Conservation (phyloP, 163 green algal genomes). For the Prototheca cutis region DNA sequence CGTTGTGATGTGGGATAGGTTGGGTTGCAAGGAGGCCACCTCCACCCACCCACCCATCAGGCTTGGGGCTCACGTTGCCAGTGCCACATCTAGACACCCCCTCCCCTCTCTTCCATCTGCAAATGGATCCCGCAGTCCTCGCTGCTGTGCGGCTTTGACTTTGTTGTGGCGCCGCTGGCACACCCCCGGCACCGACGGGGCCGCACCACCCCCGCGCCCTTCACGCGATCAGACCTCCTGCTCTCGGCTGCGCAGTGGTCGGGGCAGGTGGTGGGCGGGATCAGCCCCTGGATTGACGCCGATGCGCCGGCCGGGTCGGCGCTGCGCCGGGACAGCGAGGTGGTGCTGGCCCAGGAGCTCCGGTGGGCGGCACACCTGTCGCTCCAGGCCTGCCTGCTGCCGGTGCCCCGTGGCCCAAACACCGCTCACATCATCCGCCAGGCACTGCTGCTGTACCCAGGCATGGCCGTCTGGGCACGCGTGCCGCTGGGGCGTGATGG, state of each 20-base stretch:
- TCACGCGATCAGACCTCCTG: slow-evolving; percentile 45
- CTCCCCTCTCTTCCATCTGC: too few species aligned
- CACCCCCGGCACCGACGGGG: slow-evolving; percentile 38
- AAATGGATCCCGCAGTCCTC: slow-evolving; percentile 48
- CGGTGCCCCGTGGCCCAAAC: slow-evolving; percentile 34
- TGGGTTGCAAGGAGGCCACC: too few species aligned
- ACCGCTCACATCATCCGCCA: slow-evolving; percentile 60
- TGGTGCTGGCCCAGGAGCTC: slow-evolving; percentile 70
- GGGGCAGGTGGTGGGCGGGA: slow-evolving; percentile 63
- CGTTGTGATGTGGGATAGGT: too few species aligned
- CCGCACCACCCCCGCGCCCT: slow-evolving; percentile 13
- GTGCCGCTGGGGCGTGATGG: slow-evolving; percentile 54
- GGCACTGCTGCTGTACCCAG: slow-evolving; percentile 14
- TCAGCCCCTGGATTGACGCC: slow-evolving; percentile 71
- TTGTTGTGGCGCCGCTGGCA: slow-evolving; percentile 70
- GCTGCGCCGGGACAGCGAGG: slow-evolving; percentile 36
- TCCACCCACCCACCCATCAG: too few species aligned
- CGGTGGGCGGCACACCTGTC: slow-evolving; percentile 82
- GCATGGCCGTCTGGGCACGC: slow-evolving; percentile 74
- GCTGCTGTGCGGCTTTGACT: slow-evolving; percentile 81
- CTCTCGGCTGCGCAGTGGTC: slow-evolving; percentile 43
- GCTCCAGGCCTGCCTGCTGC: slow-evolving; percentile 60
- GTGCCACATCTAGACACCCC: too few species aligned
- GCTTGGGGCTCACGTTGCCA: too few species aligned
- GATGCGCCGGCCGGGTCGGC: slow-evolving; percentile 34